Percentiles rank a stretch among this genome's conserved stretches.
phyloP scores from a whole-genome alignment of 129 eudicot species.

The Rutidosis leptorrhynchoides region DNA sequence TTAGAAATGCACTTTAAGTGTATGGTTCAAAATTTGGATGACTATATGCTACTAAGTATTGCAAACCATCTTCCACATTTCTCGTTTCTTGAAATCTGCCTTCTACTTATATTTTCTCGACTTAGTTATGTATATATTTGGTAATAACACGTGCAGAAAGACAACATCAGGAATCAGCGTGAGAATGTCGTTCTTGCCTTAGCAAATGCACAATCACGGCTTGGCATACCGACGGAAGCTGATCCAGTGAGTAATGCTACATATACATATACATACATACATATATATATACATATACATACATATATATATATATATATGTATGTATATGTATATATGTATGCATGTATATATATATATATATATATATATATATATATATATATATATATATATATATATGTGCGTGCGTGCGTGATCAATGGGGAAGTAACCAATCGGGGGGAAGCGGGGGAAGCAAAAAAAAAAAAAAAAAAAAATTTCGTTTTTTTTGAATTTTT shows the following conservation, averaged over 20 bases:
- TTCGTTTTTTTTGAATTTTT: too few relatives aligned
- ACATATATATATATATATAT: too few relatives aligned
- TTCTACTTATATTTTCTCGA: conserved; percentile 4
- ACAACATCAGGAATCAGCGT: conserved; percentile 92
- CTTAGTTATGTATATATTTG: conserved; percentile 2
- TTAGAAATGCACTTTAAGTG: neutral
- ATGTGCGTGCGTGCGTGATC: too few relatives aligned
- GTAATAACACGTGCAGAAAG: conserved; percentile 57
- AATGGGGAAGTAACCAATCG: too few relatives aligned
- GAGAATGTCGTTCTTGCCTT: conserved; percentile 77
- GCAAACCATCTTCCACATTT: neutral
- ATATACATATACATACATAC: too few relatives aligned
- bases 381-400: too few relatives aligned
- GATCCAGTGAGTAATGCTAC: conserved; percentile 83
- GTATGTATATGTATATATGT: too few relatives aligned
- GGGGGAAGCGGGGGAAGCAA: too few relatives aligned
- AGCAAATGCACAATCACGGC: conserved; percentile 93
- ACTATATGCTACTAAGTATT: neutral
- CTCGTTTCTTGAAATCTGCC: conserved; percentile 8
- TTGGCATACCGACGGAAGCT: conserved; percentile 66
- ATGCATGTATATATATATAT: too few relatives aligned
- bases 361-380: too few relatives aligned
- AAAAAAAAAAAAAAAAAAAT: too few relatives aligned
- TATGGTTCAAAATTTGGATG: conserved; percentile 4
- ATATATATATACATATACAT: too few relatives aligned